Conservation (phyloP, 2,329 filamentous ascomycete species). For the Hypoxylon sp. region DNA sequence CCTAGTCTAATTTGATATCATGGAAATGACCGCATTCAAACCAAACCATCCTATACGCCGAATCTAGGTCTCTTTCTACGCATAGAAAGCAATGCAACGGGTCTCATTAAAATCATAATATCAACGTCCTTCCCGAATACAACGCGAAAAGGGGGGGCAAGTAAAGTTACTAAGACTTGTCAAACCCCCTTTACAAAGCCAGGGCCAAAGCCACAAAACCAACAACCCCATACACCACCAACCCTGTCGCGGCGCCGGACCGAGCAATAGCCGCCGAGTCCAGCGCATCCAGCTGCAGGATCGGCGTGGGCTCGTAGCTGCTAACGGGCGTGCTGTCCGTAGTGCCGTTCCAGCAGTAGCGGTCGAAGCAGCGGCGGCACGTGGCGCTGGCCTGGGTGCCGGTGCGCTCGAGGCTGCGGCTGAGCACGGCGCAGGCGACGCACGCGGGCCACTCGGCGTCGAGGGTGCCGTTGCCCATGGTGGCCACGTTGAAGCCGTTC, state of each 20-base stretch:
- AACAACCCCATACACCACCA: conserved; percentile 34
- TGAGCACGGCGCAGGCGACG: conserved; percentile 88
- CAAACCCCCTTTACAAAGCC: conserved; percentile 25
- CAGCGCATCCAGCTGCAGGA: conserved; percentile 36
- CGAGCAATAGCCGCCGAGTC: conserved; percentile 21
- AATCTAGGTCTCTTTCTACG: not conserved
- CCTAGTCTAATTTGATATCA: conserved; percentile 1
- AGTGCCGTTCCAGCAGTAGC: conserved; percentile 96
- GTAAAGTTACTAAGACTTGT: not conserved
- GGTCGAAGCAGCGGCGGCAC: conserved; percentile 81
- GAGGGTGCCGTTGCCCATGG: conserved; percentile 83
- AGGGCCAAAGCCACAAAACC: conserved; percentile 31
- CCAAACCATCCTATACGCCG: conserved; percentile 10
- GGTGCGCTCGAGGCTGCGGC: conserved; percentile 80
- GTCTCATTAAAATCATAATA: conserved; percentile 15
- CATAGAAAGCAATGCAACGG: conserved; percentile 7
- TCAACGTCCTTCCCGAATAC: not conserved
- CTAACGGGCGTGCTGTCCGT: conserved; percentile 50
- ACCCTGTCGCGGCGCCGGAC: conserved; percentile 7
- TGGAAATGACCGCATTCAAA: conserved; percentile 10
- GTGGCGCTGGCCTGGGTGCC: conserved; percentile 76
- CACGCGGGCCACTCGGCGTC: conserved; percentile 85
- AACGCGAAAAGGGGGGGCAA: not conserved
- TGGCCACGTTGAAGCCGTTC: conserved; percentile 89
- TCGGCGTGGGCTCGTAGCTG: conserved; percentile 59